These are phyloP conservation scores for Colletotrichum tabaci DNA, from an alignment of 2,329 filamentous ascomycete species.

Conservation along the genomic window DNA sequence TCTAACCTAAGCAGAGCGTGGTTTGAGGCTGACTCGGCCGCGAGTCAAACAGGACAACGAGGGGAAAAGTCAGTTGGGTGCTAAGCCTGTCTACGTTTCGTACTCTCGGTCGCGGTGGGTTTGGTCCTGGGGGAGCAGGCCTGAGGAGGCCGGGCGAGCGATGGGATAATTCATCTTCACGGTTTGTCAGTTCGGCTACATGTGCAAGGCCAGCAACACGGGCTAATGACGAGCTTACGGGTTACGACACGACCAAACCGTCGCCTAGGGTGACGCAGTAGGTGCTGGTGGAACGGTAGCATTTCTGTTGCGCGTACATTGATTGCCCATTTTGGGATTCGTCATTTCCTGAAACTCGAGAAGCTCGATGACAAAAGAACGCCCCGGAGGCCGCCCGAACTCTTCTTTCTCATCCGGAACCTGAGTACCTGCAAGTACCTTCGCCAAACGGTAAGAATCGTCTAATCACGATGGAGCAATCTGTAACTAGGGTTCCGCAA, in stretches of 20 bases:
- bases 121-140: background rate
- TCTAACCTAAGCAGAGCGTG: constrained; percentile 9
- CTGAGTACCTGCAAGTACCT: background rate
- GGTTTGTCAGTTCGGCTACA: background rate
- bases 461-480: background rate
- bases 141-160: background rate
- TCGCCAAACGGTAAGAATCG: background rate
- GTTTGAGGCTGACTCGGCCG: constrained; percentile 27
- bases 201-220: background rate
- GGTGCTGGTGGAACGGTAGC: background rate
- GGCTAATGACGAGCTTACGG: background rate
- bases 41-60: background rate
- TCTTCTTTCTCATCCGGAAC: background rate
- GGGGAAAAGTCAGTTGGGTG: background rate
- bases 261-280: background rate
- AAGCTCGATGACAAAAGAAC: constrained; percentile 6
- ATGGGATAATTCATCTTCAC: constrained; percentile 6
- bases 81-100: background rate
- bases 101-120: background rate
- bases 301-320: constrained; percentile 1
- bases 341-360: background rate
- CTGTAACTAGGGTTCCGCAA: background rate
- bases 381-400: constrained; percentile 36
- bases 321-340: constrained; percentile 10
- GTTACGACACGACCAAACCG: background rate